Conservation (phyloP, 371 early-diverging fungal species). For the Apophysomyces ossiformis region DNA sequence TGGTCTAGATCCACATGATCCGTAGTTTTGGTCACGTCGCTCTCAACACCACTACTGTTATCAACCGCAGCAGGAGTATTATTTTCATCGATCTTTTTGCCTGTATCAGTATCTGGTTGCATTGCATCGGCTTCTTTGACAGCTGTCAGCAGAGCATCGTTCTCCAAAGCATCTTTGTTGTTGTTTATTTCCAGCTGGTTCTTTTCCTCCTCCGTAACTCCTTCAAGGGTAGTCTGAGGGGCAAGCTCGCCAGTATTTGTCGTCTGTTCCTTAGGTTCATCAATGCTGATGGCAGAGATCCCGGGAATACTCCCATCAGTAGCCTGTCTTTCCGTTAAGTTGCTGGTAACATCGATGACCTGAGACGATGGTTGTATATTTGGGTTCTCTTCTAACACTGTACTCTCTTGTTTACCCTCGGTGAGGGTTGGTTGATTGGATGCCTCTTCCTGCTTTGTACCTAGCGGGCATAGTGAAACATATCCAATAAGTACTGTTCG, state of each 20-base stretch:
- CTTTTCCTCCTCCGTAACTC: neutral
- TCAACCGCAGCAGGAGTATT: neutral
- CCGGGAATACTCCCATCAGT: no score
- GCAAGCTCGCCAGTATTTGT: neutral
- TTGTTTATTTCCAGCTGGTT: neutral
- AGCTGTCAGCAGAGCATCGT: neutral
- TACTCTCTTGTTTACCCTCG: neutral
- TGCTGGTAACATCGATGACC: neutral
- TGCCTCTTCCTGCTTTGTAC: neutral
- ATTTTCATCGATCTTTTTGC: neutral
- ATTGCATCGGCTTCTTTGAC: neutral
- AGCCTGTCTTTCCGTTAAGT: no score
- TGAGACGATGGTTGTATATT: neutral
- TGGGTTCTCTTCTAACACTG: neutral
- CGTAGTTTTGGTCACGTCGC: neutral
- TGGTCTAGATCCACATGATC: slow-evolving; percentile 24
- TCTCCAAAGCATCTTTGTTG: neutral
- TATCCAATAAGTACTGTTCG: neutral
- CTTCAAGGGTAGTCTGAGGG: slow-evolving; percentile 5
- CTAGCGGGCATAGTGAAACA: slow-evolving; percentile 8
- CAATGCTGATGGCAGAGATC: neutral
- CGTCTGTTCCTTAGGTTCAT: neutral
- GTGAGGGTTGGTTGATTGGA: neutral
- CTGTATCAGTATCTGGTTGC: neutral
- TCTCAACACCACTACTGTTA: neutral